phyloP scores from a whole-genome alignment of 768 basidiomycete species.

The Boletus vermiculosoides region DNA sequence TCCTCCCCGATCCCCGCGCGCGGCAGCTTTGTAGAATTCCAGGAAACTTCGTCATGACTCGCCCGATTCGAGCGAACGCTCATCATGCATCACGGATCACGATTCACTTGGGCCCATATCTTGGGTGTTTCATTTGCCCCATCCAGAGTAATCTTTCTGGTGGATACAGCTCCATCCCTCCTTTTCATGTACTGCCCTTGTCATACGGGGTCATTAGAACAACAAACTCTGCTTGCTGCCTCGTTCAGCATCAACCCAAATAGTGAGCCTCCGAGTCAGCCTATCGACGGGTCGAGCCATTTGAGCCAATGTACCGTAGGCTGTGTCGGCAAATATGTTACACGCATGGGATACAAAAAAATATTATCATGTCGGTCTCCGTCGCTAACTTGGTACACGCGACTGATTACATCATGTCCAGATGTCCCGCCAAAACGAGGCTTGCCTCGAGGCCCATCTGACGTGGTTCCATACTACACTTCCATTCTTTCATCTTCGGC shows the following conservation, averaged over 20 bases:
- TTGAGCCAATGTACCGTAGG: background rate
- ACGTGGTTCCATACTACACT: conserved; percentile 21
- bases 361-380: conserved; percentile 6
- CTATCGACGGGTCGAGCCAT: background rate
- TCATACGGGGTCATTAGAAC: background rate
- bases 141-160: background rate
- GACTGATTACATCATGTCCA: conserved; percentile 7
- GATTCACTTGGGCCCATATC: background rate
- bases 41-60: conserved; percentile 4
- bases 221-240: background rate
- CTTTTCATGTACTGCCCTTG: conserved; percentile 12
- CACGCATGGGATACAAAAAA: background rate
- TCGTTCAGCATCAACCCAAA: background rate
- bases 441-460: conserved; percentile 29
- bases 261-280: background rate
- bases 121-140: background rate
- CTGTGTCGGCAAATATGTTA: background rate
- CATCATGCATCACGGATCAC: background rate
- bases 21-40: background rate
- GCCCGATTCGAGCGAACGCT: background rate
- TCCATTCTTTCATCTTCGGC: conserved; percentile 12
- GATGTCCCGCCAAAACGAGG: conserved; percentile 23
- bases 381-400: conserved; percentile 13
- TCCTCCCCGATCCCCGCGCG: background rate
- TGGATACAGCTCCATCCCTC: conserved; percentile 7